A percentile compares a stretch with the other conserved stretches of the same genome.
Evolutionary conservation across 768 basidiomycete species (phyloP).

Genomic region (Leccinum aurantiacum): DNA sequence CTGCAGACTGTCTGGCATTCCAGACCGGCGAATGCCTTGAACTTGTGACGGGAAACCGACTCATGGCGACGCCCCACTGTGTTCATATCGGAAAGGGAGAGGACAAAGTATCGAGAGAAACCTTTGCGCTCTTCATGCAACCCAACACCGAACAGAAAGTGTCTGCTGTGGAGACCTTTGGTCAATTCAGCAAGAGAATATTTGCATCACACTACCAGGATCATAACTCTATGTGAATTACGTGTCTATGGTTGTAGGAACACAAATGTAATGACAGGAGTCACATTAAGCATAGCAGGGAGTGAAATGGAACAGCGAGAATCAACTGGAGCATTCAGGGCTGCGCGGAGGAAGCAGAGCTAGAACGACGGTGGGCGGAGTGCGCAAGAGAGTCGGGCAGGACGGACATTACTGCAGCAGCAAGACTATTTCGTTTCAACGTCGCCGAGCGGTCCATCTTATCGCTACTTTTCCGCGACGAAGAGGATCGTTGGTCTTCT

Average conservation of each 20-base stretch:
- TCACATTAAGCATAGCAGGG: conserved; percentile 3
- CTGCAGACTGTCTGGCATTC: conserved; percentile 83
- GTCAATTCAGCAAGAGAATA: conserved; percentile 83
- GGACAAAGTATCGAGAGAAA: conserved; percentile 72
- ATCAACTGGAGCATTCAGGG: conserved; percentile 14
- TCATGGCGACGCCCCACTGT: conserved; percentile 94
- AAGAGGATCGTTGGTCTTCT: conserved; percentile 60
- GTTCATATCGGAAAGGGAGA: conserved; percentile 69
- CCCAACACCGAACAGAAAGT: conserved; percentile 81
- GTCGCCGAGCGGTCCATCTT: conserved; percentile 36
- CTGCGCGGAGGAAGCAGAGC: conserved; percentile 33
- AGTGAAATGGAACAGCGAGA: background rate
- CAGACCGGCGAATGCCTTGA: conserved; percentile 97
- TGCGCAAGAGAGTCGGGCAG: conserved; percentile 53
- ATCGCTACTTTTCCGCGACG: conserved; percentile 47
- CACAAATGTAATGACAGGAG: conserved; percentile 8
- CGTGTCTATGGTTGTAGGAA: conserved; percentile 10
- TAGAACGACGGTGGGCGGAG: conserved; percentile 41
- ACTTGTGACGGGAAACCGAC: conserved; percentile 74
- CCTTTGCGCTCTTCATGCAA: conserved; percentile 88
- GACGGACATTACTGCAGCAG: conserved; percentile 60
- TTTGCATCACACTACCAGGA: conserved; percentile 54
- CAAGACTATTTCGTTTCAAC: conserved; percentile 62
- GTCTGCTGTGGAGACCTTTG: conserved; percentile 73
- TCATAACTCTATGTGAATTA: conserved; percentile 22